Evolutionary conservation across 2,329 filamentous ascomycete genomes (phyloP).

Genomic region (Penicillium vulpinum): DNA sequence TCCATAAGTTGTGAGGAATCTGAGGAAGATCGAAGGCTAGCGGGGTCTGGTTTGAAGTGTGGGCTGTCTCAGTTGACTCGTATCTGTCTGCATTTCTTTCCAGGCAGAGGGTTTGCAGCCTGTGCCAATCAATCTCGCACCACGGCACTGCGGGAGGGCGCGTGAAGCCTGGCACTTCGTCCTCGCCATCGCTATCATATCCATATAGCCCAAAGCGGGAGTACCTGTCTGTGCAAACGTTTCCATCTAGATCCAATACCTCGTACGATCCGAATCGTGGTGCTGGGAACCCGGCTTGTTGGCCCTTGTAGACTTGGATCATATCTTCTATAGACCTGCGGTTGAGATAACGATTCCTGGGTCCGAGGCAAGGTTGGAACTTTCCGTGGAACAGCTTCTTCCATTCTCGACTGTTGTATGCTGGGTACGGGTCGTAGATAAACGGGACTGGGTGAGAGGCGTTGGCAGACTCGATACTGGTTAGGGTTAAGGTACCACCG

Average conservation of each 20-base stretch:
- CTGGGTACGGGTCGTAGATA: constrained; percentile 69
- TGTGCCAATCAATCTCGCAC: constrained; percentile 68
- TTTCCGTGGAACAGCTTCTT: constrained; percentile 31
- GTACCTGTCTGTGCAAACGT: constrained; percentile 67
- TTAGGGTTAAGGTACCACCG: constrained; percentile 23
- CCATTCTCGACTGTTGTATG: constrained; percentile 66
- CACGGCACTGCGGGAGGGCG: constrained; percentile 46
- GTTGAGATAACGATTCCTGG: constrained; percentile 23
- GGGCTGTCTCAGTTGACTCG: constrained; percentile 30
- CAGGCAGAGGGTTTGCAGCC: constrained; percentile 66
- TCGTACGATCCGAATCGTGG: constrained; percentile 65
- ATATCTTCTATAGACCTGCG: constrained; percentile 25
- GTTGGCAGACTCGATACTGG: constrained; percentile 10
- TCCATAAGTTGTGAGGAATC: constrained; percentile 10
- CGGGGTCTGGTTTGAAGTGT: constrained; percentile 15
- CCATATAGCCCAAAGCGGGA: constrained; percentile 65
- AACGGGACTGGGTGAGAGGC: constrained; percentile 15
- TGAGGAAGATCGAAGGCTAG: constrained; percentile 19
- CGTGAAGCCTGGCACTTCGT: constrained; percentile 26
- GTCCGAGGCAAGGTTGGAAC: constrained; percentile 23
- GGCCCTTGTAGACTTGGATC: constrained; percentile 26
- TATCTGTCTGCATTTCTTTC: constrained; percentile 67
- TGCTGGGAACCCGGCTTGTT: constrained; percentile 54
- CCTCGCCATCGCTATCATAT: constrained; percentile 30
- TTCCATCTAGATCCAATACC: constrained; percentile 60